Conservation (phyloP, 2,329 filamentous ascomycete species). For the Fusarium avenaceum region DNA sequence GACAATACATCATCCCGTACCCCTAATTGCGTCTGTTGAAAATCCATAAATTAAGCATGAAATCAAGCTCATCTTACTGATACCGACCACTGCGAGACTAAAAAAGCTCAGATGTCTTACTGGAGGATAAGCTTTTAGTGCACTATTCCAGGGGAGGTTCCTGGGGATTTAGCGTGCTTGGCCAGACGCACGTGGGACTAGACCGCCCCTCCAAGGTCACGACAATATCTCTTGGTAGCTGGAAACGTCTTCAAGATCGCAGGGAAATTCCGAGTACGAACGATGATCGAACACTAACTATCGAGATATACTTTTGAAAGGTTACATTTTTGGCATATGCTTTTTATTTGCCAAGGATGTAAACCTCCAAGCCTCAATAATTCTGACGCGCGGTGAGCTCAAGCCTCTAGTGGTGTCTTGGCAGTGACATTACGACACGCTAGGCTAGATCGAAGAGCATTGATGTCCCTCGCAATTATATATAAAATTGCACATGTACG, state of each 20-base stretch:
- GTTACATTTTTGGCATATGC: too few species aligned
- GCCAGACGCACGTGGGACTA: not conserved
- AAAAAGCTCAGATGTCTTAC: not conserved
- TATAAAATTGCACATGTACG: not conserved
- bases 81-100: not conserved
- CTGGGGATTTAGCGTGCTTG: not conserved
- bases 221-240: not conserved
- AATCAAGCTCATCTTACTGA: not conserved
- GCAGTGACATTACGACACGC: slow-evolving; percentile 19
- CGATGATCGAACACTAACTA: not conserved
- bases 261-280: not conserved
- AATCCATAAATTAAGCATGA: not conserved
- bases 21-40: not conserved
- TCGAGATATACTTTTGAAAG: not conserved
- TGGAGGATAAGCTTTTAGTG: not conserved
- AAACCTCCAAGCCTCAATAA: not conserved
- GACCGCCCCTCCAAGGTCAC: not conserved
- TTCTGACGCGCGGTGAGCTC: not conserved
- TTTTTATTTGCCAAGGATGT: not conserved
- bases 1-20: too few species aligned
- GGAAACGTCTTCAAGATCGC: not conserved
- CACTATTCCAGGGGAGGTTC: not conserved
- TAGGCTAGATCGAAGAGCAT: not conserved
- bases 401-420: slow-evolving; percentile 8
- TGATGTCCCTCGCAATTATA: slow-evolving; percentile 9